Conservation (phyloP, 768 basidiomycete species). For the Tricholoma saponaceum region DNA sequence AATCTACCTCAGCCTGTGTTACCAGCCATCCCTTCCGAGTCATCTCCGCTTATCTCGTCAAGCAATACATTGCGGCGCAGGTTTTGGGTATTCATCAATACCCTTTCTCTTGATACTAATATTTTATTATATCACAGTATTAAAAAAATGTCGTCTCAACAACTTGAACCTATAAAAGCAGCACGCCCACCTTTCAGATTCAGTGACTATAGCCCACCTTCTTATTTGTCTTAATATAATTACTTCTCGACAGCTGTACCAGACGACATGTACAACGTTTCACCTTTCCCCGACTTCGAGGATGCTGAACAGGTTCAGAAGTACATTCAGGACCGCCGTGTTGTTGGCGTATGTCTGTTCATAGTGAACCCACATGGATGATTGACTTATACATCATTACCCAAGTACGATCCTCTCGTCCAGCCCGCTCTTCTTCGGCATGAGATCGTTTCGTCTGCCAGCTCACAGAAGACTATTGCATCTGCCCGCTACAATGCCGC, state of each 20-base stretch:
- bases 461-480: constrained; percentile 73
- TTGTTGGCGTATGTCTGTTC: constrained; percentile 60
- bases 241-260: constrained; percentile 33
- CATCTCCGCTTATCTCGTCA: neutral
- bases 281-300: constrained; percentile 61
- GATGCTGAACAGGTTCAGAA: constrained; percentile 60
- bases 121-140: constrained; percentile 3
- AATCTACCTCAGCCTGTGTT: too few relatives aligned
- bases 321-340: constrained; percentile 79
- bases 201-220: constrained; percentile 24
- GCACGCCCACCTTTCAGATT: constrained; percentile 27
- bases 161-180: constrained; percentile 20
- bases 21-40: too few relatives aligned
- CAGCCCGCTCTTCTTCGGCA: constrained; percentile 89
- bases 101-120: neutral
- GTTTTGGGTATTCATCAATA: neutral
- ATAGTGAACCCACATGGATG: neutral
- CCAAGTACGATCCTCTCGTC: constrained; percentile 91
- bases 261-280: constrained; percentile 48
- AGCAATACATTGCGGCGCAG: too few relatives aligned
- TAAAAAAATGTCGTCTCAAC: constrained; percentile 11
- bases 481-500: constrained; percentile 76
- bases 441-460: constrained; percentile 67
- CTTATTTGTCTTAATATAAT: constrained; percentile 14
- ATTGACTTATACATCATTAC: constrained; percentile 11